These are phyloP conservation scores for Ascomycota sp. DNA, from an alignment of 2,329 filamentous ascomycete genomes.

Conservation along the genomic window DNA sequence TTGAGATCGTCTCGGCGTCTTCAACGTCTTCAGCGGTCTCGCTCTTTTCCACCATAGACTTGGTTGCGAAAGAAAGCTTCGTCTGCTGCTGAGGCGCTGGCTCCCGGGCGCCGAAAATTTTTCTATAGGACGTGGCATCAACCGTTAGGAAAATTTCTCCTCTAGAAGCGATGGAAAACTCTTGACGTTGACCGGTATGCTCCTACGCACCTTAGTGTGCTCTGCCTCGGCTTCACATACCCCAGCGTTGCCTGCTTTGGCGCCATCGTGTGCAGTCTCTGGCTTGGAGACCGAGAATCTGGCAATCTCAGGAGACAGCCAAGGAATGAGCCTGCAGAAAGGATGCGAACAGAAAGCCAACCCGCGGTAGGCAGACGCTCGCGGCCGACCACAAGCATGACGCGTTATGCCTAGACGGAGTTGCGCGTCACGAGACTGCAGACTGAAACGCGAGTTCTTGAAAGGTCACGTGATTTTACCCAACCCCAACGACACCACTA, in stretches of 20 bases:
- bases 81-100: constrained; percentile 48
- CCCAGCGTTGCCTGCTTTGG: constrained; percentile 66
- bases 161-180: no score
- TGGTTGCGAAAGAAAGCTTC: constrained; percentile 55
- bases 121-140: constrained; percentile 39
- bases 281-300: constrained; percentile 1
- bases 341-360: constrained; percentile 1
- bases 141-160: no score
- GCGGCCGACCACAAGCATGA: constrained; percentile 9
- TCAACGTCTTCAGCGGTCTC: constrained; percentile 13
- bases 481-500: no score
- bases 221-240: constrained; percentile 64
- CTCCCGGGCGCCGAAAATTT: constrained; percentile 55
- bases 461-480: no score
- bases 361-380: constrained; percentile 4
- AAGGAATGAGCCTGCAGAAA: constrained; percentile 3
- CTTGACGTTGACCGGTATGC: no score
- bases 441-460: no score
- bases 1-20: constrained; percentile 8
- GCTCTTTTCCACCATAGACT: constrained; percentile 19
- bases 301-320: constrained; percentile 2
- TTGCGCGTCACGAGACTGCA: no score
- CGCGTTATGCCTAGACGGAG: constrained; percentile 15
- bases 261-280: constrained; percentile 16
- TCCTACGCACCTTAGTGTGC: constrained; percentile 52